Base-by-base conservation (phyloP, 306 rosid genomes). In the Fragaria ananassa region DNA sequence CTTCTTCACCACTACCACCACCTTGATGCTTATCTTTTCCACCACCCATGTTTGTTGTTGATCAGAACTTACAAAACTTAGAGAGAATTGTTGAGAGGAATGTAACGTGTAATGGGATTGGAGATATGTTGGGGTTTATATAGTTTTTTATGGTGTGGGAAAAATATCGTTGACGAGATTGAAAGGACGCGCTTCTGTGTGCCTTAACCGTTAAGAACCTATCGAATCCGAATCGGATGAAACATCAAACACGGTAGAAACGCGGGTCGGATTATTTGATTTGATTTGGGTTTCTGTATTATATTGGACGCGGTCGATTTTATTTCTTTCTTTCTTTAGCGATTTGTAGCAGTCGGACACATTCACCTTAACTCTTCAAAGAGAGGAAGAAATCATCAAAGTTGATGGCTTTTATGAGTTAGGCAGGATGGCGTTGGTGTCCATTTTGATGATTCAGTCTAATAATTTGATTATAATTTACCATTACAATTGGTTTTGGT, bases 31-130 rank as follows among this genome's bases (percentile, higher is more conserved):
- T 79, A 77, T 92, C 88, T 21, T 93, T 83, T 9, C 97, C 98
- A 79, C 91, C 97, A 68, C 94, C 96, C 98, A 94, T 93, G 11
- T 42, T 42, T 42, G 45, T 42, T 70, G 70, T 12, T 18, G 58
- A 45, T 63, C 71, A n/a, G 53, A 35, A 44, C 47, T 51, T 57
- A 29, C 54, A 49, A 63, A 21, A 37, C 2, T 29, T 49, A 12
- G 18, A 10, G 13, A 17, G 14, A 42, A 21, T 13, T 47, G 54
- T 13, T 14, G 54, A 23, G 10, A 8, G 45, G 1, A 45, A 1
- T 1, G 29, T n/a, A 46, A 19, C 4, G 21, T 70, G 39, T 46
- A 0, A 17, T 11, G 12, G 1, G 35, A 74, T 27, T 0, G 50
- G 37, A 17, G 70, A 45, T 29, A 4, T 4, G 70, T 65, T 10